These are phyloP conservation scores for Casuarina cunninghamiana DNA, from an alignment of 306 rosid species.

Conservation along the genomic window DNA sequence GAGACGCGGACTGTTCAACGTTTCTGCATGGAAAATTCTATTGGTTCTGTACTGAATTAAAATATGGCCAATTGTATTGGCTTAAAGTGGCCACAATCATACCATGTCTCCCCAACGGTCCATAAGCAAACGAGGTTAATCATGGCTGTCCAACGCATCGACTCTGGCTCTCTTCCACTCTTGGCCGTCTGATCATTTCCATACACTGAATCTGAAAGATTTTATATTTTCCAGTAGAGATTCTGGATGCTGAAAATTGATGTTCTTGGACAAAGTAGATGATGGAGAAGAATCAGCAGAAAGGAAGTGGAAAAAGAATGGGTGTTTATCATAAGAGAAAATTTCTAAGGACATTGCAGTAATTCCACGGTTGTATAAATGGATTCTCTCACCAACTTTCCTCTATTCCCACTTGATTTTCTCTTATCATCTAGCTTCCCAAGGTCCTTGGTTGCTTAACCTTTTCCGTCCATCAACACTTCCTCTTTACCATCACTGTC, in stretches of 20 bases:
- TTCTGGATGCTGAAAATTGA: neutral
- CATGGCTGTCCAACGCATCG: slow-evolving; percentile 25
- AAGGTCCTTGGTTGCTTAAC: slow-evolving; percentile 31
- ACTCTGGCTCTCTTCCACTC: neutral
- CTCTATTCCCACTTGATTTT: slow-evolving; percentile 5
- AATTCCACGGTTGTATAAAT: neutral
- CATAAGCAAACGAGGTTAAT: slow-evolving; percentile 21
- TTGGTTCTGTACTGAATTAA: neutral
- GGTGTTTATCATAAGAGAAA: neutral
- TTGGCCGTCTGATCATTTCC: neutral
- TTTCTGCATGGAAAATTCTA: neutral
- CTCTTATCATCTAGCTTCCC: slow-evolving; percentile 30
- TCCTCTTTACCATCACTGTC: slow-evolving; percentile 34
- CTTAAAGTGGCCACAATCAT: slow-evolving; percentile 31
- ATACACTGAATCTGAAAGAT: neutral
- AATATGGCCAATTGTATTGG: neutral
- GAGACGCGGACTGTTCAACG: neutral
- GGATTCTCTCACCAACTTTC: slow-evolving; percentile 30
- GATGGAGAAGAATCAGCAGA: neutral
- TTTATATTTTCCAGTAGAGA: neutral
- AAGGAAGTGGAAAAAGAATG: neutral
- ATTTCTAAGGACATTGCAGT: neutral
- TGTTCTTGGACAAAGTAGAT: neutral
- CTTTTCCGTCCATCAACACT: slow-evolving; percentile 38
- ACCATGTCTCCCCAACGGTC: slow-evolving; percentile 47